Evolutionary conservation across 805 yeast species (phyloP).

Genomic region (Wickerhamiella australiensis): DNA sequence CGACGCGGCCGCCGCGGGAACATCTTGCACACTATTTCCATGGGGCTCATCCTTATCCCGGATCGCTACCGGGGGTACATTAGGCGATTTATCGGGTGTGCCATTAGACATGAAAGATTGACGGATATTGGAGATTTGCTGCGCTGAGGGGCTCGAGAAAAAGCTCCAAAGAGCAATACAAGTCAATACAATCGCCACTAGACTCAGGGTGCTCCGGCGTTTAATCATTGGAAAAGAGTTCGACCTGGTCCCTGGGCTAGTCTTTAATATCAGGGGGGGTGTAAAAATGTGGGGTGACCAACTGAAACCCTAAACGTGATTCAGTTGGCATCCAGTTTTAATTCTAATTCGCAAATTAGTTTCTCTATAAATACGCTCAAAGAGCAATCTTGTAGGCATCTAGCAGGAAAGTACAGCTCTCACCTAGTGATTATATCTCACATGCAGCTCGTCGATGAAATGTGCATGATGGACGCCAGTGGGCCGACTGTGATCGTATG

Average conservation of each 20-base stretch:
- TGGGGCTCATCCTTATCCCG: neutral
- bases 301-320: neutral
- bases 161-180: constrained; percentile 7
- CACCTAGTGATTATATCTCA: constrained; percentile 35
- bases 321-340: neutral
- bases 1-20: neutral
- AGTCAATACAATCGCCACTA: constrained; percentile 2
- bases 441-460: constrained; percentile 58
- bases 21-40: neutral
- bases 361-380: too few relatives aligned
- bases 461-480: constrained; percentile 74
- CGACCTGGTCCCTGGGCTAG: neutral
- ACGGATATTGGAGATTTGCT: constrained; percentile 2
- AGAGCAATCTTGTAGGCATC: too few relatives aligned
- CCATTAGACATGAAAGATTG: neutral
- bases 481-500: constrained; percentile 43
- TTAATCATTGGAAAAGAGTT: neutral
- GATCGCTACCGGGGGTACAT: neutral
- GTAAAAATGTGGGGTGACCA: neutral
- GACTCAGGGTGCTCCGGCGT: constrained; percentile 2
- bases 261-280: neutral
- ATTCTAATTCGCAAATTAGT: neutral
- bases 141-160: neutral
- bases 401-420: too few relatives aligned
- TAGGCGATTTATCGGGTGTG: constrained; percentile 2